Evolutionary conservation across 208 protist species (phyloP).

Genomic region (Angomonas deanei): DNA sequence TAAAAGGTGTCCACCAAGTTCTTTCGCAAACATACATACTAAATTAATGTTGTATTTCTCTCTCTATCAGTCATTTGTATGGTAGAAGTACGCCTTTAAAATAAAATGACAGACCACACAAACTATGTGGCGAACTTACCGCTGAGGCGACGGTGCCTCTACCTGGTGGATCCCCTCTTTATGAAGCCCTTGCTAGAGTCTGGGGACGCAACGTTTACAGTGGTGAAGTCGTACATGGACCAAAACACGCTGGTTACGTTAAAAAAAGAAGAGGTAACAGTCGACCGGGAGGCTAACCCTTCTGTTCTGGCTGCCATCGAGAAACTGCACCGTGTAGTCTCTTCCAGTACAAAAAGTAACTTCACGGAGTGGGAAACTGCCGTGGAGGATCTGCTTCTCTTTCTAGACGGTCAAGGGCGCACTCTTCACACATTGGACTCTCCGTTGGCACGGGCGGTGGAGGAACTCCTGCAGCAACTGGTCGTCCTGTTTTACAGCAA

Average conservation of each 20-base stretch:
- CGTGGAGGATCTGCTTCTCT: neutral
- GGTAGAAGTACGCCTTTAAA: neutral
- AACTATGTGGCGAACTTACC: constrained; percentile 35
- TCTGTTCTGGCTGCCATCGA: too few species aligned
- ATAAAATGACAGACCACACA: constrained; percentile 5
- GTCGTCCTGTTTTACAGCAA: neutral
- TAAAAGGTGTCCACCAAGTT: too few species aligned
- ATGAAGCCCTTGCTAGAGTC: constrained; percentile 1
- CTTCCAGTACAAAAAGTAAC: too few species aligned
- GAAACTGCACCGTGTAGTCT: too few species aligned
- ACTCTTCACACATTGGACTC: neutral
- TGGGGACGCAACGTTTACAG: neutral
- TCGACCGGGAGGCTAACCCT: too few species aligned
- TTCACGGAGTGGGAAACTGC: neutral
- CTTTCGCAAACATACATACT: too few species aligned
- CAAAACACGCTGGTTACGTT: too few species aligned
- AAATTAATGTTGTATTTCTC: too few species aligned
- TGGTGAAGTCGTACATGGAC: neutral
- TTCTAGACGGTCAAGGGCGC: neutral
- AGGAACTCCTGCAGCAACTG: neutral
- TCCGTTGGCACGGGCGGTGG: neutral
- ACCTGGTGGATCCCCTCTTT: constrained; percentile 41
- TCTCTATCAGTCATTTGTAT: neutral
- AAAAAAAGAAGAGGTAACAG: too few species aligned
- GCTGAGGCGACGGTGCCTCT: constrained; percentile 62